phyloP scores from a whole-genome alignment of 495 filamentous ascomycete genomes.

The Chaetomium tenue region DNA sequence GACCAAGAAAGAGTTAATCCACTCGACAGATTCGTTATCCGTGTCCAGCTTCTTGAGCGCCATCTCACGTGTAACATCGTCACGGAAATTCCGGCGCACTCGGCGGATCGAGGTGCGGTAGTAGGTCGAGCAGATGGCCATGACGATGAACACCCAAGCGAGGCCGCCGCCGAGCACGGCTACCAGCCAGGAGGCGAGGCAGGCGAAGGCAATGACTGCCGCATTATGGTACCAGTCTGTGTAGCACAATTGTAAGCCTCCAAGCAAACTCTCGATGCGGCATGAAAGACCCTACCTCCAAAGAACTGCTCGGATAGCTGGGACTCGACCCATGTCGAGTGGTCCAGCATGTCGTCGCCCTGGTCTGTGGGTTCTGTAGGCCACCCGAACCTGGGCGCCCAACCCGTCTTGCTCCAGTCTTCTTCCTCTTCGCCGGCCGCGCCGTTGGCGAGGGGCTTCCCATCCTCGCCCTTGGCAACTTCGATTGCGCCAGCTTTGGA shows the following conservation, averaged over 20 bases:
- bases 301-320: conserved; percentile 87
- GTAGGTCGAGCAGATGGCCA: conserved; percentile 90
- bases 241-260: conserved; percentile 13
- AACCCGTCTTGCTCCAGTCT: conserved; percentile 70
- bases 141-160: conserved; percentile 87
- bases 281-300: conserved; percentile 59
- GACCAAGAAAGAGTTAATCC: conserved; percentile 98
- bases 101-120: conserved; percentile 94
- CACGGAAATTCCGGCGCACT: conserved; percentile 91
- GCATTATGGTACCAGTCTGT: conserved; percentile 99
- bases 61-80: conserved; percentile 92
- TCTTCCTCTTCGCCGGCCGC: conserved; percentile 57
- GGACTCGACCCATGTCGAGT: conserved; percentile 81
- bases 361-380: conserved; percentile 50
- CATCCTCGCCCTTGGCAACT: conserved; percentile 43
- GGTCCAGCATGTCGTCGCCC: conserved; percentile 72
- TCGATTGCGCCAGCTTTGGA: conserved; percentile 63
- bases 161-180: conserved; percentile 87
- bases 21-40: conserved; percentile 91
- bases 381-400: conserved; percentile 81
- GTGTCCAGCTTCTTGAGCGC: conserved; percentile 84
- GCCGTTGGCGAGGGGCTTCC: conserved; percentile 46
- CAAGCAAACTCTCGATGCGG: not conserved
- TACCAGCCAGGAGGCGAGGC: conserved; percentile 83
- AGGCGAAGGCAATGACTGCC: conserved; percentile 87